phyloP scores from a whole-genome alignment of 495 filamentous ascomycete species.

The Wilcoxina mikolae region DNA sequence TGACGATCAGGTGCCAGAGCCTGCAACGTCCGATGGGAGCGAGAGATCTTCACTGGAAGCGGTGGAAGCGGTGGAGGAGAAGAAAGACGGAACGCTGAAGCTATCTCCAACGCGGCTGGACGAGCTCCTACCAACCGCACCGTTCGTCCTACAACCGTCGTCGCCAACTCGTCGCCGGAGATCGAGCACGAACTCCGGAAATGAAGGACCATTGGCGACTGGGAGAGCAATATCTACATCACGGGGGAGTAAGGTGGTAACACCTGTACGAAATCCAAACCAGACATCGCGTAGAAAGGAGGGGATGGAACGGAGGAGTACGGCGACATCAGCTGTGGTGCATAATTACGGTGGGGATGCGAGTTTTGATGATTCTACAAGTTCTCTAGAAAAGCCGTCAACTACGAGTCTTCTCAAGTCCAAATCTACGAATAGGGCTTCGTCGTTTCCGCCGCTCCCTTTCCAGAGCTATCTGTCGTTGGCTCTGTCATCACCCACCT shows the following conservation, averaged over 20 bases:
- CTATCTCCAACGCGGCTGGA: background rate
- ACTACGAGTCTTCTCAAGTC: constrained; percentile 3
- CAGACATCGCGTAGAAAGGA: background rate
- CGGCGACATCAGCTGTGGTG: background rate
- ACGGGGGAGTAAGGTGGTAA: constrained; percentile 14
- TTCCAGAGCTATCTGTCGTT: constrained; percentile 27
- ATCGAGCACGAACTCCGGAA: constrained; percentile 1
- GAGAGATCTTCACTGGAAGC: background rate
- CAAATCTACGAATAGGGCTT: background rate
- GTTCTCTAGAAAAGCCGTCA: constrained; percentile 1
- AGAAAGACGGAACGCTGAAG: background rate
- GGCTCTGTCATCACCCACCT: constrained; percentile 24
- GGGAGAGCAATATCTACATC: constrained; percentile 4
- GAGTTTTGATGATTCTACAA: constrained; percentile 4
- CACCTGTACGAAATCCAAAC: constrained; percentile 10
- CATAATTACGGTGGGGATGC: constrained; percentile 7
- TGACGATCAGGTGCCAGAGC: background rate
- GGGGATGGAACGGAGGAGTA: background rate
- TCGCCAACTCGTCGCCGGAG: background rate
- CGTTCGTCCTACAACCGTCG: background rate
- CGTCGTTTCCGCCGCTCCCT: constrained; percentile 21
- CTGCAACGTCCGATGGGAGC: background rate
- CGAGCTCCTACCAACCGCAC: background rate
- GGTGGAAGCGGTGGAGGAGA: background rate
- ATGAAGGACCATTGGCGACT: background rate